Evolutionary conservation across 2,329 filamentous ascomycete genomes (phyloP).

Genomic region (Lachnellula arida): DNA sequence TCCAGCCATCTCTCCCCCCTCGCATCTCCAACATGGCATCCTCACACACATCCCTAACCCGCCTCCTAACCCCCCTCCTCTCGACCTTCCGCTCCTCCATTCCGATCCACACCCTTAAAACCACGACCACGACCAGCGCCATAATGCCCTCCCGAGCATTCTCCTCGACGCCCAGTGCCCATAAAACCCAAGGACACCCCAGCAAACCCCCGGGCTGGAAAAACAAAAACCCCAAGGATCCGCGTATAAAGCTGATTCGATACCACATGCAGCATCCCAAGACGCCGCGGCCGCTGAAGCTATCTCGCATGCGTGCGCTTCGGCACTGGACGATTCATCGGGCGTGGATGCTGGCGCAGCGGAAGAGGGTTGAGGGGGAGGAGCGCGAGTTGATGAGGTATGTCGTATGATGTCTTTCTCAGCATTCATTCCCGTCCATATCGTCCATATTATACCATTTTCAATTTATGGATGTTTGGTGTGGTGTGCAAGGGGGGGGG

Average conservation of each 20-base stretch:
- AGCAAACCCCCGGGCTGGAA: background rate
- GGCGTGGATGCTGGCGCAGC: constrained; percentile 79
- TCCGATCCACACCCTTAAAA: background rate
- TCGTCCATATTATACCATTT: background rate
- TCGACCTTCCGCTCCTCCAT: constrained; percentile 16
- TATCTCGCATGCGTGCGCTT: constrained; percentile 80
- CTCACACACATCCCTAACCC: constrained; percentile 16
- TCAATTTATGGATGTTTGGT: too few relatives aligned
- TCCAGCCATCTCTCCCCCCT: background rate
- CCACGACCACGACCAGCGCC: background rate
- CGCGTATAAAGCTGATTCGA: constrained; percentile 51
- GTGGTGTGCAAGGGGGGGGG: too few relatives aligned
- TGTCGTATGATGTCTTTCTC: background rate
- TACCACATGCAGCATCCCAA: constrained; percentile 66
- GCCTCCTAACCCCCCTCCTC: constrained; percentile 26
- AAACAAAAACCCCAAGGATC: constrained; percentile 17
- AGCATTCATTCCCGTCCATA: background rate
- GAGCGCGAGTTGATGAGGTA: constrained; percentile 70
- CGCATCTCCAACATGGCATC: constrained; percentile 14
- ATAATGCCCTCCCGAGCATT: constrained; percentile 14
- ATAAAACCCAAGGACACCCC: constrained; percentile 1
- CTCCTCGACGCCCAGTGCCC: constrained; percentile 13
- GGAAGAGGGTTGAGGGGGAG: constrained; percentile 59
- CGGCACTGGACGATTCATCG: constrained; percentile 99
- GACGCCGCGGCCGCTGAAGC: constrained; percentile 73